Evolutionary conservation across 805 yeast species (phyloP).

Genomic region (Hanseniaspora lindneri): DNA sequence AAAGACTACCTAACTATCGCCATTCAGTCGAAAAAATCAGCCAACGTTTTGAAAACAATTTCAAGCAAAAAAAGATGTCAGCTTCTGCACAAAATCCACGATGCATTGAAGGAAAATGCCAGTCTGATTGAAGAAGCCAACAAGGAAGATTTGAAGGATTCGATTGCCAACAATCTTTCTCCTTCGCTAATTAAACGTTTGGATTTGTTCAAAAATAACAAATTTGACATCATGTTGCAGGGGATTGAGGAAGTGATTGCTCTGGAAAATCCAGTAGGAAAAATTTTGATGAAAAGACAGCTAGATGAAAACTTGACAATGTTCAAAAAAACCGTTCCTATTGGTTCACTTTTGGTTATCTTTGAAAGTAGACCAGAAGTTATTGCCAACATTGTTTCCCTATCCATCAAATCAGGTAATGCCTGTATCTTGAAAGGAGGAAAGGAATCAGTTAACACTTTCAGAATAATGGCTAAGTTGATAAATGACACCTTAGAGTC

Average conservation of each 20-base stretch:
- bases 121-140: conserved; percentile 61
- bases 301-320: conserved; percentile 82
- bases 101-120: conserved; percentile 49
- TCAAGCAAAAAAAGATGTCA: conserved; percentile 57
- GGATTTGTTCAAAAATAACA: conserved; percentile 69
- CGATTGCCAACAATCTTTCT: conserved; percentile 49
- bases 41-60: conserved; percentile 68
- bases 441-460: conserved; percentile 78
- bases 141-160: conserved; percentile 58
- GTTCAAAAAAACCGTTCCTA: conserved; percentile 80
- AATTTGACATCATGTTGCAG: conserved; percentile 86
- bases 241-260: conserved; percentile 87
- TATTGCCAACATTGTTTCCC: conserved; percentile 90
- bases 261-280: conserved; percentile 87
- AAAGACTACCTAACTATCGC: conserved; percentile 41
- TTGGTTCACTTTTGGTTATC: conserved; percentile 83
- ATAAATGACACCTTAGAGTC: conserved; percentile 45
- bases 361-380: conserved; percentile 97
- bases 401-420: conserved; percentile 92
- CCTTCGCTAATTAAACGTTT: conserved; percentile 69
- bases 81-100: conserved; percentile 63
- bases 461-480: conserved; percentile 65
- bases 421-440: conserved; percentile 97
- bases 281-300: conserved; percentile 66
- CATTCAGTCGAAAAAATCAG: conserved; percentile 66